Base-by-base conservation (phyloP, 352 stramenopile species). In the Blastocystis hominis region DNA sequence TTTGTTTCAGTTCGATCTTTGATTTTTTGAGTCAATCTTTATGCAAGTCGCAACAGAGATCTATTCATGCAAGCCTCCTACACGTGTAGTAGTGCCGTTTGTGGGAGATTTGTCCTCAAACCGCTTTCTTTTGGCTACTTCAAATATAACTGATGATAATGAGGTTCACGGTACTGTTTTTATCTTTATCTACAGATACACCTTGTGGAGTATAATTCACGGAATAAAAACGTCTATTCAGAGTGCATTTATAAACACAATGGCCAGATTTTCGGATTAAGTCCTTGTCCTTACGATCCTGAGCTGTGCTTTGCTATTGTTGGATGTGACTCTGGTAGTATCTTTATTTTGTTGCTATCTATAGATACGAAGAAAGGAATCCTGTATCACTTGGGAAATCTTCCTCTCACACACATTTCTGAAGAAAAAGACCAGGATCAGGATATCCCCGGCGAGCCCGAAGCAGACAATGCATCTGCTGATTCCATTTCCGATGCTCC, bases 321-420 rank as follows among this genome's bases (percentile, higher is more conserved):
- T 61, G 69, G 69, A 61, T 80, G 69, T 40, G 69, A 80, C 7
- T 80, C 69, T 9, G 69, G 69, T 80, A 61, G 10, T 30, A 46
- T 24, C 36, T 46, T 80, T 44, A n/a, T 47, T 4, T 10, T 46
- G 2, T 62, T 46, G 15, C 44, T 80, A 20, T 2, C 13, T 53
- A 5, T 80, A 80, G 69, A 80, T 80, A 80, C 69, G 20, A 80
- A 80, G 69, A 80, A 80, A 46, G 69, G 69, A 46, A 46, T 63
- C 50, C 50, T 80, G 40, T 61, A 62, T 80, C 69, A 46, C 55
- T 46, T 80, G 30, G 47, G 55, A 38, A 80, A 80, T 40, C 69
- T 80, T n/a, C 50, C 69, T 34, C 30, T 61, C 42, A 46, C 69
- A 4, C 38, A 80, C 15, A 24, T 63, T 24, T 80, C 69, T 3